Percentiles rank a stretch among this genome's conserved stretches.
Evolutionary conservation across 1,284 basidiomycete genomes (phyloP).

Genomic region (Ceratobasidium theobromae): DNA sequence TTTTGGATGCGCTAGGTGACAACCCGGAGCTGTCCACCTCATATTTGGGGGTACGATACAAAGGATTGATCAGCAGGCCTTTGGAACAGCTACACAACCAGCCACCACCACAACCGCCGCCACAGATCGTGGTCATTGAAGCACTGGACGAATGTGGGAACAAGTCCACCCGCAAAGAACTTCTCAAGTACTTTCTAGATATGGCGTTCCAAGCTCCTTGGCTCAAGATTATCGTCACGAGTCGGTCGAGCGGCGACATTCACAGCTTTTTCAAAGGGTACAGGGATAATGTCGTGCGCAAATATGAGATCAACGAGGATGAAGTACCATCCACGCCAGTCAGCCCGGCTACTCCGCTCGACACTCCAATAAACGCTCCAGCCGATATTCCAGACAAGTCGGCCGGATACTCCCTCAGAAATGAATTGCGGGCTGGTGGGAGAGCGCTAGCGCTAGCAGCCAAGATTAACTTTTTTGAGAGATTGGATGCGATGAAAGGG

Average conservation of each 20-base stretch:
- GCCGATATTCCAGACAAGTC: no score
- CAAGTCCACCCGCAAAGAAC: background rate
- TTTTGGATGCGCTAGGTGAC: background rate
- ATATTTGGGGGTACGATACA: background rate
- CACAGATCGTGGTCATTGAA: conserved; percentile 16
- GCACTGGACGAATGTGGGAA: conserved; percentile 30
- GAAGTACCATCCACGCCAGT: no score
- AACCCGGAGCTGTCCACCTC: background rate
- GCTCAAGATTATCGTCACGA: conserved; percentile 30
- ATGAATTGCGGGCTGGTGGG: no score
- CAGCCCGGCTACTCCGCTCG: no score
- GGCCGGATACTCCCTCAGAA: no score
- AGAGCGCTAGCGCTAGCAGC: no score
- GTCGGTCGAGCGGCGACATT: conserved; percentile 17
- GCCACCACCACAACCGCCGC: background rate
- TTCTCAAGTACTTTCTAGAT: background rate
- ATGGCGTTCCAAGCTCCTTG: background rate
- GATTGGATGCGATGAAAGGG: no score
- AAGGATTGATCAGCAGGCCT: background rate
- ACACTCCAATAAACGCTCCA: no score
- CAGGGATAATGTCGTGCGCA: no score
- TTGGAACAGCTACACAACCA: conserved; percentile 1
- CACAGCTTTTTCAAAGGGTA: background rate
- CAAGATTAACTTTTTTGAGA: no score
- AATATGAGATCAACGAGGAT: no score